phyloP scores from a whole-genome alignment of 768 basidiomycete species.

The Amyloporia xantha region DNA sequence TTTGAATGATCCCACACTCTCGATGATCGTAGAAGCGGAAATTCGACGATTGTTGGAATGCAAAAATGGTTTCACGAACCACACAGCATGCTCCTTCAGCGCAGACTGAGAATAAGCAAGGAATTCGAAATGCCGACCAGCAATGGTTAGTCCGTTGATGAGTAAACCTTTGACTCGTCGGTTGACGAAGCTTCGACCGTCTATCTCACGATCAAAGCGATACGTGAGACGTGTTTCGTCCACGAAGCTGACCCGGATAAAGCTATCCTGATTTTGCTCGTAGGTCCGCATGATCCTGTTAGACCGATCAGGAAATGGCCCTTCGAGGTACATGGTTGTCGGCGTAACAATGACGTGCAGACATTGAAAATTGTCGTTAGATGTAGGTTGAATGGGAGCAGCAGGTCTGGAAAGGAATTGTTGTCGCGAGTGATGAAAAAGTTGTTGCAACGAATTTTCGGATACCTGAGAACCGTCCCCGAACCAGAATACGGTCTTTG shows the following conservation, averaged over 20 bases:
- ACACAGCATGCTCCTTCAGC: conserved; percentile 48
- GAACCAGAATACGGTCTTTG: conserved; percentile 17
- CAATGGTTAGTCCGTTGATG: conserved; percentile 43
- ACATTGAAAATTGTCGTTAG: conserved; percentile 35
- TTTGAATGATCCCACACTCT: conserved; percentile 47
- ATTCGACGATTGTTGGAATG: conserved; percentile 21
- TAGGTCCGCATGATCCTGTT: conserved; percentile 58
- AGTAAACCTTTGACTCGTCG: conserved; percentile 41
- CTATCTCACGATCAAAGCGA: conserved; percentile 50
- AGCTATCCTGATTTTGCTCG: conserved; percentile 39
- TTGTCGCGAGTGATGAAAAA: conserved; percentile 22
- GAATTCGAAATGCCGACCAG: conserved; percentile 50
- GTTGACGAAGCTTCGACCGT: conserved; percentile 44
- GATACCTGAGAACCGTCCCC: conserved; percentile 7
- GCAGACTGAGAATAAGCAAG: conserved; percentile 73
- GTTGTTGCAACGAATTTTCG: conserved; percentile 3
- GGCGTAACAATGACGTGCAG: conserved; percentile 48
- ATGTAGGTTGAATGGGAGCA: not conserved
- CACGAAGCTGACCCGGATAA: conserved; percentile 56
- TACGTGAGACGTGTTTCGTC: conserved; percentile 51
- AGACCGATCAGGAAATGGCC: conserved; percentile 52
- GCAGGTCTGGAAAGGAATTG: conserved; percentile 9
- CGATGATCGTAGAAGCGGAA: conserved; percentile 46
- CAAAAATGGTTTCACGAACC: conserved; percentile 58
- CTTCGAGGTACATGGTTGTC: conserved; percentile 43